Percentiles rank a stretch among this genome's conserved stretches.
phyloP scores from a whole-genome alignment of 2,329 filamentous ascomycete species.

The Neopestalotiopsis sp. region DNA sequence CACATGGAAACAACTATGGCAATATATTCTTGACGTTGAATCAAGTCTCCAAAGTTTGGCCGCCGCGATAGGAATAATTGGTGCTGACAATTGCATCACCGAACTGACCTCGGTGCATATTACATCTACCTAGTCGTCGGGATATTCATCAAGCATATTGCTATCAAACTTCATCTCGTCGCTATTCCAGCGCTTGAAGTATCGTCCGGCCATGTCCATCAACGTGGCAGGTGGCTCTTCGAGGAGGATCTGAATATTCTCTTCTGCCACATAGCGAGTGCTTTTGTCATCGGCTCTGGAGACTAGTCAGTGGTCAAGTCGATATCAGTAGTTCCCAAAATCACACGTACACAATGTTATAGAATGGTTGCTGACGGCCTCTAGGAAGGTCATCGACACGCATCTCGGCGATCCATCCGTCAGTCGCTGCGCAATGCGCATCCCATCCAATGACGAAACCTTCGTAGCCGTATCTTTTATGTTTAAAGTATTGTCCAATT shows the following conservation, averaged over 20 bases:
- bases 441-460: conserved; percentile 71
- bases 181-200: conserved; percentile 69
- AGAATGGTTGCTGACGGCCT: conserved; percentile 69
- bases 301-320: background rate
- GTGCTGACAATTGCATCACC: no score
- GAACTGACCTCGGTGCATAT: no score
- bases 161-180: conserved; percentile 60
- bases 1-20: no score
- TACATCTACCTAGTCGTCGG: conserved; percentile 56
- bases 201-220: conserved; percentile 60
- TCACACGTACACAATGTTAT: conserved; percentile 59
- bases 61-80: no score
- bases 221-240: conserved; percentile 51
- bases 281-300: conserved; percentile 60
- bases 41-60: no score
- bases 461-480: conserved; percentile 65
- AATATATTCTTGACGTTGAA: no score
- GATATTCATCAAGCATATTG: conserved; percentile 71
- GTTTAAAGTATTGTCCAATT: conserved; percentile 66
- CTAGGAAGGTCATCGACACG: conserved; percentile 60
- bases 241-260: conserved; percentile 61
- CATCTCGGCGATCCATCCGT: conserved; percentile 68
- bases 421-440: conserved; percentile 43
- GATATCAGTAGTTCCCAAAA: background rate
- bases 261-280: conserved; percentile 70